Evolutionary conservation across 768 basidiomycete genomes (phyloP).

Genomic region (Leucosporidium scottii): DNA sequence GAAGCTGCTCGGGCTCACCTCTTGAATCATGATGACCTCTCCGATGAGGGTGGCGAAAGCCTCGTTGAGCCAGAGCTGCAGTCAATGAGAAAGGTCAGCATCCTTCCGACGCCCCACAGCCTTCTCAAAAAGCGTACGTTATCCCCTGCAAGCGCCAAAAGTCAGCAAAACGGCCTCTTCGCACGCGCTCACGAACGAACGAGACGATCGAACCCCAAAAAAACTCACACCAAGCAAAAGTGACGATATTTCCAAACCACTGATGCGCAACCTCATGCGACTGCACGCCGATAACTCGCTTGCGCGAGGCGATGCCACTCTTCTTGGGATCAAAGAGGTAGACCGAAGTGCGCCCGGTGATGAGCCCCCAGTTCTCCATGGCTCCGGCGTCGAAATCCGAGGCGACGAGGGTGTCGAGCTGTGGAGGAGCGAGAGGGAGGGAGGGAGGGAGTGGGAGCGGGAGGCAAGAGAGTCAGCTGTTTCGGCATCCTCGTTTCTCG

Average conservation of each 20-base stretch:
- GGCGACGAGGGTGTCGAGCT: constrained; percentile 78
- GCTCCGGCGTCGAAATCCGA: constrained; percentile 78
- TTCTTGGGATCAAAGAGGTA: constrained; percentile 73
- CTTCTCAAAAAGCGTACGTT: constrained; percentile 57
- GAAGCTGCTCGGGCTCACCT: no score
- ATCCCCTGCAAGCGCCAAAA: constrained; percentile 56
- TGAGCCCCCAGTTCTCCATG: constrained; percentile 53
- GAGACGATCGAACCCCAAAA: no score
- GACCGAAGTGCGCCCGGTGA: constrained; percentile 73
- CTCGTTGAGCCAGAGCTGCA: constrained; percentile 9
- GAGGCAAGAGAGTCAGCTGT: no score
- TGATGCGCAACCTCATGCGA: constrained; percentile 59
- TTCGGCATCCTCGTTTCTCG: no score
- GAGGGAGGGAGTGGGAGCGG: not conserved
- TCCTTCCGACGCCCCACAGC: constrained; percentile 44
- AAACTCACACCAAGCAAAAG: constrained; percentile 56
- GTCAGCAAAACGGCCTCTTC: no score
- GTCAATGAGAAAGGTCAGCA: constrained; percentile 13
- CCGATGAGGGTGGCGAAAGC: constrained; percentile 42
- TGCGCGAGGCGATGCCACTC: constrained; percentile 64
- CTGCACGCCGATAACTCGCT: constrained; percentile 67
- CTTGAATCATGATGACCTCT: constrained; percentile 35
- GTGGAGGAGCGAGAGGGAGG: not conserved
- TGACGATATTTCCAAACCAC: constrained; percentile 71
- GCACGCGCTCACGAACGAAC: no score